Base-by-base conservation (phyloP, 805 yeast genomes). In the Ogataea henricii region DNA sequence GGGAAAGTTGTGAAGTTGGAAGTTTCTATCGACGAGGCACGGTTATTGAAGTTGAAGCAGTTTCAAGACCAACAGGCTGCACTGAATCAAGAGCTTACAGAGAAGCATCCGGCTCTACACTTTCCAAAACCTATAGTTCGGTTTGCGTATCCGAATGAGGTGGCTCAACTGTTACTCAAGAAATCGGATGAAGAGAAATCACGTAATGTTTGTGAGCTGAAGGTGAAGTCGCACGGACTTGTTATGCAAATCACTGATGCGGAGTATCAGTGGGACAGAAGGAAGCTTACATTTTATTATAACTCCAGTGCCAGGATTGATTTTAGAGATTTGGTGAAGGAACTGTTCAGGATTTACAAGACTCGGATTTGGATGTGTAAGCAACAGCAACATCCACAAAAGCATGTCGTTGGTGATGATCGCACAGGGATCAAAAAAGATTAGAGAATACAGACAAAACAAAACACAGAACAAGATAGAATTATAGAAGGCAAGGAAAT, bases 361-460 rank as follows among this genome's bases (percentile, higher is more conserved):
- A 86, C 92, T 3, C 72, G 94, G 55, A 86, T 86, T 59, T 87
- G 95, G 95, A 85, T 87, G 94, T 86, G 92, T 67, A 62, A 63
- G 44, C 62, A 58, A 43, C 55, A 51, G 39, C 52, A 49, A 27
- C 49, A 46, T 32, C 50, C 46, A 16, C 42, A 39, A 18, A 39
- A 27, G 42, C 23, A 39, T 17, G 26, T 23, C 13, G 30, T 17
- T 18, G 40, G n/a, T 10, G 13, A 22, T 21, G 32, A 25, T 13
- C 17, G 26, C 42, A 30, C 18, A 30, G 17, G 16, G 17, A 30
- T 30, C 34, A 30, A 30, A 13, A 43, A 41, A 27, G 33, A 33
- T 40, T 43, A 42, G 38, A 38, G 18, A 23, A 18, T 34, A 37
- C n/a, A n/a, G n/a, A n/a, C n/a, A n/a, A n/a, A 21, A 21, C 21